phyloP scores from a whole-genome alignment of 495 filamentous ascomycete genomes.

The Podospora pseudoanserina region DNA sequence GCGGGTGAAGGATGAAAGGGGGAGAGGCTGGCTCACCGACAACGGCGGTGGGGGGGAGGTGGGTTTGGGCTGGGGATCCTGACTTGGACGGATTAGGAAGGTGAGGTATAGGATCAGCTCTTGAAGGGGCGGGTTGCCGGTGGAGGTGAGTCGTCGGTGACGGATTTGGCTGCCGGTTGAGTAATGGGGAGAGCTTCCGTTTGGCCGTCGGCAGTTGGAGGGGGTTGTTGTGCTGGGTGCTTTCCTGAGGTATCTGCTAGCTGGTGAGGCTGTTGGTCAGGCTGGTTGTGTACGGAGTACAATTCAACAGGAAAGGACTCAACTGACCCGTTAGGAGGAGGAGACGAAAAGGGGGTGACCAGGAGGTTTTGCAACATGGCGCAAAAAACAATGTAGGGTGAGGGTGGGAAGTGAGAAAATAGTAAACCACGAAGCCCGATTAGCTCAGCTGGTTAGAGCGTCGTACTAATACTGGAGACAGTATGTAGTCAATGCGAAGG shows the following conservation, averaged over 20 bases:
- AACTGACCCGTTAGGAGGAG: no score
- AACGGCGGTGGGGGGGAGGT: not conserved
- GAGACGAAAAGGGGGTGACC: no score
- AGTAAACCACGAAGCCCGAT: conserved; percentile 12
- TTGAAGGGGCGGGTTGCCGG: not conserved
- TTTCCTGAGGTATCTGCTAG: no score
- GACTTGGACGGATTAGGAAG: not conserved
- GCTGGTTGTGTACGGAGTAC: no score
- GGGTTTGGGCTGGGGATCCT: not conserved
- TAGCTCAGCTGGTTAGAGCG: conserved; percentile 29
- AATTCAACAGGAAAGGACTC: no score
- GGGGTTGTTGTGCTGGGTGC: no score
- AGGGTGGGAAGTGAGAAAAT: not conserved
- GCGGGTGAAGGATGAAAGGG: not conserved
- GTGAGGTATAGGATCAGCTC: not conserved
- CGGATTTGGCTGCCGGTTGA: no score
- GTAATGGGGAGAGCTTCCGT: no score
- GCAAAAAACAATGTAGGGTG: not conserved
- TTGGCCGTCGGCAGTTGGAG: no score
- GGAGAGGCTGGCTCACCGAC: not conserved
- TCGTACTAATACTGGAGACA: conserved; percentile 23
- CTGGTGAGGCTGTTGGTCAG: no score
- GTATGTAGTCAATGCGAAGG: conserved; percentile 19
- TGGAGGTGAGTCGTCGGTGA: not conserved
- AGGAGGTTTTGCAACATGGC: no score